Conservation (phyloP, 1,139 yeast genomes). For the Geotrichum fermentans region DNA sequence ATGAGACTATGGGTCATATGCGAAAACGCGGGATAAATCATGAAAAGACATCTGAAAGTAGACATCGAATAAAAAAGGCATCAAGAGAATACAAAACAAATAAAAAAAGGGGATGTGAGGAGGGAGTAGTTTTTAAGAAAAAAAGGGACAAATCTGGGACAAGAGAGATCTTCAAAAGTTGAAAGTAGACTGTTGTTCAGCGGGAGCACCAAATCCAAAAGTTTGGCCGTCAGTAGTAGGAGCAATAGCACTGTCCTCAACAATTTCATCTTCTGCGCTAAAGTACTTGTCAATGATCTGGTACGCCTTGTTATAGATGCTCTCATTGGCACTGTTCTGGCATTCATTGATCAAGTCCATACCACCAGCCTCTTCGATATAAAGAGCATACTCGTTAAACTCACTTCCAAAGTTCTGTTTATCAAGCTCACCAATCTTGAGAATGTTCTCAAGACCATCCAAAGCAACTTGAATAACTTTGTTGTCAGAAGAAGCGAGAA, state of each 20-base stretch:
- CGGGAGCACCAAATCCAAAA: slow-evolving; percentile 72
- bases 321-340: slow-evolving; percentile 86
- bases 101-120: background rate
- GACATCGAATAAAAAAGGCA: slow-evolving; percentile 8
- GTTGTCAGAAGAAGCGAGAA: slow-evolving; percentile 79
- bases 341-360: slow-evolving; percentile 93
- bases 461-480: slow-evolving; percentile 90
- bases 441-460: slow-evolving; percentile 89
- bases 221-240: slow-evolving; percentile 76
- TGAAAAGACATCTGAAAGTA: background rate
- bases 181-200: slow-evolving; percentile 25
- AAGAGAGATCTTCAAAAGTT: slow-evolving; percentile 18
- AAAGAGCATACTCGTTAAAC: slow-evolving; percentile 81
- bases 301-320: slow-evolving; percentile 87
- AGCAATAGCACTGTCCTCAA: slow-evolving; percentile 72
- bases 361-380: slow-evolving; percentile 96
- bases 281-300: slow-evolving; percentile 86
- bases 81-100: background rate
- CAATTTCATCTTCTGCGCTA: slow-evolving; percentile 60
- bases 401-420: slow-evolving; percentile 56
- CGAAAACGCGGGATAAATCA: slow-evolving; percentile 6
- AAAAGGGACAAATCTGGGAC: too few species aligned
- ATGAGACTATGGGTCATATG: too few species aligned
- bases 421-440: slow-evolving; percentile 91
- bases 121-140: background rate